These are phyloP conservation scores for Tylopilus balloui DNA, from an alignment of 768 basidiomycete species.

Conservation along the genomic window DNA sequence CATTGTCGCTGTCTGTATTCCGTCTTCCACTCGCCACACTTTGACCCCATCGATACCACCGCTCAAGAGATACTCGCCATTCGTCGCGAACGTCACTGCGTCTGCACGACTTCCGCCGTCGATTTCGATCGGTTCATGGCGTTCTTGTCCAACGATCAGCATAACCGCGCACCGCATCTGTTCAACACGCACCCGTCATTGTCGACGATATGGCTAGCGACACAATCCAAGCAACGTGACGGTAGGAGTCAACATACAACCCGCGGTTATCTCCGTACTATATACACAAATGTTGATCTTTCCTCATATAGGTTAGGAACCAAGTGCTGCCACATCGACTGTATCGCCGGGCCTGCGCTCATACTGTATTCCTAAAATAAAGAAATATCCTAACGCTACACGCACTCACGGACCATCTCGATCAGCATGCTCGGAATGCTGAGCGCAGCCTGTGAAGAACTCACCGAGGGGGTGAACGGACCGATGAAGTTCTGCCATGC, in stretches of 20 bases:
- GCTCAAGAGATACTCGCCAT: neutral
- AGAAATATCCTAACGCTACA: too few relatives aligned
- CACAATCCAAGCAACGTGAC: neutral
- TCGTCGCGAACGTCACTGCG: neutral
- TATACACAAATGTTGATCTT: neutral
- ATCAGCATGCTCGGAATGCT: too few relatives aligned
- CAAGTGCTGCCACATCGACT: too few relatives aligned
- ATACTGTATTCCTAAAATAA: too few relatives aligned
- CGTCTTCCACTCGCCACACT: neutral
- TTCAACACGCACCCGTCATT: neutral
- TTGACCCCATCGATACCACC: neutral
- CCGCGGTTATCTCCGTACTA: neutral
- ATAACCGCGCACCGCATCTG: neutral
- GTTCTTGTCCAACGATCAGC: neutral
- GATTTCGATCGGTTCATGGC: neutral
- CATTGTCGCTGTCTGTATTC: neutral
- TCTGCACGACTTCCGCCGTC: neutral
- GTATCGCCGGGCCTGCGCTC: too few relatives aligned
- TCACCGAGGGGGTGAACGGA: too few relatives aligned
- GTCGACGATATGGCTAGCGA: neutral
- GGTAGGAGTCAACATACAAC: neutral
- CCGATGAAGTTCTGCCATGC: too few relatives aligned
- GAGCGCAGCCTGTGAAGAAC: too few relatives aligned
- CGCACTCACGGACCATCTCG: too few relatives aligned
- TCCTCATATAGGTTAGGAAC: too few relatives aligned